Conservation (phyloP, 352 stramenopile genomes). For the Phytophthora vignae region DNA sequence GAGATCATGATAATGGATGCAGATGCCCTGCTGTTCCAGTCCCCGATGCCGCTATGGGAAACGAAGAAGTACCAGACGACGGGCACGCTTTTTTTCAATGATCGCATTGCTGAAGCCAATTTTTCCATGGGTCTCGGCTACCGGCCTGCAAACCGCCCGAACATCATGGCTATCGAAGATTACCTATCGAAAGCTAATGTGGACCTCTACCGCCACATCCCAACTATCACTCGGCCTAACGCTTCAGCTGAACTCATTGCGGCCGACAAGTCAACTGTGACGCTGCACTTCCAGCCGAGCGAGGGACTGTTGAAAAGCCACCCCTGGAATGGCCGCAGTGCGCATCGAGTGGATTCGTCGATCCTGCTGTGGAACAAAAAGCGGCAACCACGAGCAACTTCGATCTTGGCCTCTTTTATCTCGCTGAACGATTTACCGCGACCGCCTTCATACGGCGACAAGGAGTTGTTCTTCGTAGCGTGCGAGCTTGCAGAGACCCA, state of each 20-base stretch:
- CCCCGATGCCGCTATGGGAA: slow-evolving; percentile 61
- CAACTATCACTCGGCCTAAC: slow-evolving; percentile 25
- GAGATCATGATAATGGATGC: slow-evolving; percentile 84
- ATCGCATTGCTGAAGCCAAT: slow-evolving; percentile 52
- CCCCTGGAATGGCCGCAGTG: slow-evolving; percentile 43
- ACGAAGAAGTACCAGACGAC: slow-evolving; percentile 57
- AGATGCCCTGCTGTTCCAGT: slow-evolving; percentile 74
- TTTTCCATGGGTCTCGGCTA: slow-evolving; percentile 38
- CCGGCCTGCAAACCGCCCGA: slow-evolving; percentile 29
- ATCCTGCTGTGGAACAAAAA: slow-evolving; percentile 58
- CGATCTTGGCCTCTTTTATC: slow-evolving; percentile 52
- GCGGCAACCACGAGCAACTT: slow-evolving; percentile 47
- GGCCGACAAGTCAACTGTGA: slow-evolving; percentile 35
- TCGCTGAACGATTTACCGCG: slow-evolving; percentile 28
- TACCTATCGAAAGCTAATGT: slow-evolving; percentile 44
- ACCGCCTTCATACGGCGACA: slow-evolving; percentile 58
- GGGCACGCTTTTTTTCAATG: slow-evolving; percentile 77
- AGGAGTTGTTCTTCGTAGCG: slow-evolving; percentile 53
- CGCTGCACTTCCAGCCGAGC: slow-evolving; percentile 38
- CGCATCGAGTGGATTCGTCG: slow-evolving; percentile 53
- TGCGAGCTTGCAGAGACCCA: slow-evolving; percentile 55
- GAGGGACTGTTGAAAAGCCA: slow-evolving; percentile 39
- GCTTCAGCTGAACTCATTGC: slow-evolving; percentile 32
- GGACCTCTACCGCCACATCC: slow-evolving; percentile 29
- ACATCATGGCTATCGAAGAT: slow-evolving; percentile 42